Conservation (phyloP, 1,139 yeast species). For the Entelexis sorbosivorans region DNA sequence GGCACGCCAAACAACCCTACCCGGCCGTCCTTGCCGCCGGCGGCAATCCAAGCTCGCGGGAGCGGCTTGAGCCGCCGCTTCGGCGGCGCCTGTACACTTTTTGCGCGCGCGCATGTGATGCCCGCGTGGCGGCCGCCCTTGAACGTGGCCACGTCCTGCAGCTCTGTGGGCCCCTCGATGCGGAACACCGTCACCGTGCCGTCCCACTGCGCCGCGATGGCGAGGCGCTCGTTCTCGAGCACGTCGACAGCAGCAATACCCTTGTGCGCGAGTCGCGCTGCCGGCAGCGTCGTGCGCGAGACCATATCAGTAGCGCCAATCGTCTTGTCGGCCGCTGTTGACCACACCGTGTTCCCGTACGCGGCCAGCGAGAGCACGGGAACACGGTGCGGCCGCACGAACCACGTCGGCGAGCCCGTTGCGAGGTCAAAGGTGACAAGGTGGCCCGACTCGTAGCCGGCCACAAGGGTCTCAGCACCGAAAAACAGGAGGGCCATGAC, state of each 20-base stretch:
- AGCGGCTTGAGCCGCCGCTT: constrained; percentile 15
- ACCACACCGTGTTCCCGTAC: constrained; percentile 22
- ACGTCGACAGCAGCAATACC: constrained; percentile 28
- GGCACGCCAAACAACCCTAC: constrained; percentile 26
- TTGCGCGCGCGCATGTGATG: constrained; percentile 25
- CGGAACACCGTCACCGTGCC: constrained; percentile 31
- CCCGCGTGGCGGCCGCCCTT: constrained; percentile 28
- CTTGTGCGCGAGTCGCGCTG: constrained; percentile 12
- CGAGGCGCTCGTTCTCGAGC: constrained; percentile 22
- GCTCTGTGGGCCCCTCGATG: not conserved
- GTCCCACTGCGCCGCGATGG: constrained; percentile 35
- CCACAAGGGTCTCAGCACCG: constrained; percentile 24
- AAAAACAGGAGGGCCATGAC: constrained; percentile 31
- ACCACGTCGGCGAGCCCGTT: constrained; percentile 15
- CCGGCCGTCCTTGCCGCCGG: constrained; percentile 33
- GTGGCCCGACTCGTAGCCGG: constrained; percentile 35
- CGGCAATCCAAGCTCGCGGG: constrained; percentile 29
- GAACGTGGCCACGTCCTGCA: constrained; percentile 20
- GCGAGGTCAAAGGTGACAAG: constrained; percentile 25
- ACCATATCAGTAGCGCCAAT: constrained; percentile 22
- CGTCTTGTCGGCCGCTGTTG: constrained; percentile 31
- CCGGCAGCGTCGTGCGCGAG: not conserved
- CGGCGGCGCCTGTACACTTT: constrained; percentile 9
- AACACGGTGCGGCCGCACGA: constrained; percentile 28
- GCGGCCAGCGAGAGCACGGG: constrained; percentile 30